phyloP scores from a whole-genome alignment of 345 rosid genomes.

The Syzygium aqueum region DNA sequence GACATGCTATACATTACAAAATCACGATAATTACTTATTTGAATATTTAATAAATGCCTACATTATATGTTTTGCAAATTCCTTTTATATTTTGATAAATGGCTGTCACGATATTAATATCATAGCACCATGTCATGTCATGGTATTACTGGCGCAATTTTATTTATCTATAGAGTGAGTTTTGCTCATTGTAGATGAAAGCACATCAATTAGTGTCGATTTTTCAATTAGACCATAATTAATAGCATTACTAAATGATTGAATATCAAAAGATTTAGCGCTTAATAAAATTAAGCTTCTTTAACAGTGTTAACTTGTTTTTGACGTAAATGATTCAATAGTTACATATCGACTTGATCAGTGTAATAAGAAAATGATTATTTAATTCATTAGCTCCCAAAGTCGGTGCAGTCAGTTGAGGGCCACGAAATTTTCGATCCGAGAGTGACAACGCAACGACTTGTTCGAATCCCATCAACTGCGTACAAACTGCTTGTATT shows the following conservation, averaged over 20 bases:
- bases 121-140: background rate
- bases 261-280: background rate
- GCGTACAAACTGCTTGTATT: no score
- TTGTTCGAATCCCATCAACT: no score
- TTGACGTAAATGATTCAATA: background rate
- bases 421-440: background rate
- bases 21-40: background rate
- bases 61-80: background rate
- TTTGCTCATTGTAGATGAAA: background rate
- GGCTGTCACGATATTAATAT: background rate
- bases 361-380: background rate
- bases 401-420: background rate
- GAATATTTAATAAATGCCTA: rapidly evolving
- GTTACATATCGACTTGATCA: background rate
- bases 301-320: no score
- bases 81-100: background rate
- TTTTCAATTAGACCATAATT: background rate
- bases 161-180: background rate
- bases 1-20: background rate
- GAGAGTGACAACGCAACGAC: no score
- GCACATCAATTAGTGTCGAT: background rate
- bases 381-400: background rate
- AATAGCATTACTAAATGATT: background rate
- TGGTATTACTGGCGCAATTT: rapidly evolving
- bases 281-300: no score